Evolutionary conservation across 495 filamentous ascomycete species (phyloP).

Genomic region (Rostrohypoxylon terebratum): DNA sequence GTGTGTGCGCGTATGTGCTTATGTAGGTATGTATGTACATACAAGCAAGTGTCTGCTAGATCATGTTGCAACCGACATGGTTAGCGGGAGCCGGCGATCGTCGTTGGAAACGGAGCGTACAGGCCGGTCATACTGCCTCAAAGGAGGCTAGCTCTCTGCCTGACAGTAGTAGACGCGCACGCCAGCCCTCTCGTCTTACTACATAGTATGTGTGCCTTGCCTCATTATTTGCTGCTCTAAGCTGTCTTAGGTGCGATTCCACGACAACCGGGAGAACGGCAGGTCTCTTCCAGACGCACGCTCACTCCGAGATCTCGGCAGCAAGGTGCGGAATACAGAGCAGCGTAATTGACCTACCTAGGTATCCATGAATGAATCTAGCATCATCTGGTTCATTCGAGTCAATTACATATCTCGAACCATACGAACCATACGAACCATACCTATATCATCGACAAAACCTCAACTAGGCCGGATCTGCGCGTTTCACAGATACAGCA

Average conservation of each 20-base stretch:
- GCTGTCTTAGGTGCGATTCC: conserved; percentile 25
- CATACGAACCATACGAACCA: conserved; percentile 28
- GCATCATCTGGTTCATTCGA: conserved; percentile 18
- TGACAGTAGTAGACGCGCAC: conserved; percentile 43
- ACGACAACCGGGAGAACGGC: conserved; percentile 37
- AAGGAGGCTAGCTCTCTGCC: conserved; percentile 50
- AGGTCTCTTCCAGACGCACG: conserved; percentile 31
- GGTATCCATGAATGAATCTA: not conserved
- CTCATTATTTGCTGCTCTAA: conserved; percentile 29
- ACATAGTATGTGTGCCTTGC: conserved; percentile 30
- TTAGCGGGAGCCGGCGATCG: conserved; percentile 53
- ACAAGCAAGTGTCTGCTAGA: conserved; percentile 47
- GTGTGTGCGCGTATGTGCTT: conserved; percentile 5
- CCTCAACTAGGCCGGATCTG: conserved; percentile 27
- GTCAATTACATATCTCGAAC: conserved; percentile 29
- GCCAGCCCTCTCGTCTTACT: conserved; percentile 33
- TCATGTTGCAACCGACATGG: conserved; percentile 51
- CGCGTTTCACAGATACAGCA: conserved; percentile 39
- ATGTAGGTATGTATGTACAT: conserved; percentile 1
- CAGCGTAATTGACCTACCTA: not conserved
- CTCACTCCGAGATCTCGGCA: conserved; percentile 12
- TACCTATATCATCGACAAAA: conserved; percentile 22
- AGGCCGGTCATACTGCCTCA: conserved; percentile 54
- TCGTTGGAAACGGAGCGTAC: conserved; percentile 52
- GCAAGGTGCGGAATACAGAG: conserved; percentile 1